These are phyloP conservation scores for Fusarium cyanostomum DNA, from an alignment of 2,329 filamentous ascomycete species.

Conservation along the genomic window DNA sequence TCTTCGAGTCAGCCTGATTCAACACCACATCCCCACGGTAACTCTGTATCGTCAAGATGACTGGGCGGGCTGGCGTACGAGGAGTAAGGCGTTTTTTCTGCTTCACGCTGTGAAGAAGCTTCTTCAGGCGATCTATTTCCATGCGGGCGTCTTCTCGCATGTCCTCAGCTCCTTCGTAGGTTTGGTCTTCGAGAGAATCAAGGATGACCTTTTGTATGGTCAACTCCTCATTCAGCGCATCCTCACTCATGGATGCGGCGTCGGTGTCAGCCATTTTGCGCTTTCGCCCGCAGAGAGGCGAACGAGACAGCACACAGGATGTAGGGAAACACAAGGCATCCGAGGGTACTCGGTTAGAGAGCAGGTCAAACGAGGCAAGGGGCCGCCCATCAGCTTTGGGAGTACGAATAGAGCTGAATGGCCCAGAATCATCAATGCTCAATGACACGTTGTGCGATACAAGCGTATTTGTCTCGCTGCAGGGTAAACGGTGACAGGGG, in stretches of 20 bases:
- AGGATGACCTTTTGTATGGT: conserved; percentile 55
- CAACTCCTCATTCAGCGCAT: conserved; percentile 53
- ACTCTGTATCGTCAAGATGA: background rate
- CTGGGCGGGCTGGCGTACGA: conserved; percentile 9
- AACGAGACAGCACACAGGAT: conserved; percentile 25
- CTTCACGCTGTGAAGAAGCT: conserved; percentile 35
- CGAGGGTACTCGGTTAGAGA: conserved; percentile 25
- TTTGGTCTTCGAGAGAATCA: conserved; percentile 48
- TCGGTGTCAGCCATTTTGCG: conserved; percentile 26
- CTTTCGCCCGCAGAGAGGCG: conserved; percentile 16
- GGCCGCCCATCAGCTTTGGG: conserved; percentile 20
- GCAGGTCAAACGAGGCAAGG: conserved; percentile 19
- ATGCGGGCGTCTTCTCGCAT: conserved; percentile 41
- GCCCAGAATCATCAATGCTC: background rate
- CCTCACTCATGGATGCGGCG: conserved; percentile 31
- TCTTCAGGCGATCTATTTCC: conserved; percentile 48
- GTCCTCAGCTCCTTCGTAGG: conserved; percentile 44
- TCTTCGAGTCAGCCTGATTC: conserved; percentile 7
- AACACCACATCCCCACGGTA: background rate
- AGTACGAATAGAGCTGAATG: conserved; percentile 8
- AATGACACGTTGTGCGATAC: conserved; percentile 5
- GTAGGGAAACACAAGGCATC: conserved; percentile 20
- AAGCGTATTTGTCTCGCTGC: background rate
- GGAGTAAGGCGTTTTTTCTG: conserved; percentile 5
- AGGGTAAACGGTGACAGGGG: background rate